Evolutionary conservation across 305 asterid genomes (phyloP).

Genomic region (Fraxinus greggii): DNA sequence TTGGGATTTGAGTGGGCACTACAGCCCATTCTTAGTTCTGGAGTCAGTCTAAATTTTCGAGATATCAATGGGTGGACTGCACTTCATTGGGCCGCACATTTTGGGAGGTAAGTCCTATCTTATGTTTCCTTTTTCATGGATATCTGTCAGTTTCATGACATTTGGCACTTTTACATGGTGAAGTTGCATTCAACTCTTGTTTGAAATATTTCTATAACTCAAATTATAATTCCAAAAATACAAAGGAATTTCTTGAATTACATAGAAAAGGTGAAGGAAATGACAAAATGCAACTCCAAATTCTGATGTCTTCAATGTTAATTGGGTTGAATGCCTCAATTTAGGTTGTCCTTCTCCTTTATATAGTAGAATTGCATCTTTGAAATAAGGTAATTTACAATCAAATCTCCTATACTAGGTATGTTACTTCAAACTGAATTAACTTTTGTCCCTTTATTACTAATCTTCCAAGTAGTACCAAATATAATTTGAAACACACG

Average conservation of each 20-base stretch:
- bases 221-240: background rate
- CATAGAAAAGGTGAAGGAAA: background rate
- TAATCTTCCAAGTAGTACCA: background rate
- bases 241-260: background rate
- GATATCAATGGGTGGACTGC: constrained; percentile 96
- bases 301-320: background rate
- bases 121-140: background rate
- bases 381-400: background rate
- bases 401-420: background rate
- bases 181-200: background rate
- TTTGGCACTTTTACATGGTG: background rate
- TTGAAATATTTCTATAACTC: background rate
- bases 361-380: background rate
- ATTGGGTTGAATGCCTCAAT: background rate
- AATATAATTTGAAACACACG: background rate
- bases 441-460: background rate
- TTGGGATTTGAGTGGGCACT: constrained; percentile 97
- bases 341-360: background rate
- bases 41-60: constrained; percentile 83
- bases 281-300: background rate
- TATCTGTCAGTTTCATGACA: background rate
- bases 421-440: background rate
- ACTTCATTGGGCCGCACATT: constrained; percentile 97
- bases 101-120: constrained; percentile 65
- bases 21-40: constrained; percentile 73